Base-by-base conservation (phyloP, 352 stramenopile species). In the Globisporangium yorkense region DNA sequence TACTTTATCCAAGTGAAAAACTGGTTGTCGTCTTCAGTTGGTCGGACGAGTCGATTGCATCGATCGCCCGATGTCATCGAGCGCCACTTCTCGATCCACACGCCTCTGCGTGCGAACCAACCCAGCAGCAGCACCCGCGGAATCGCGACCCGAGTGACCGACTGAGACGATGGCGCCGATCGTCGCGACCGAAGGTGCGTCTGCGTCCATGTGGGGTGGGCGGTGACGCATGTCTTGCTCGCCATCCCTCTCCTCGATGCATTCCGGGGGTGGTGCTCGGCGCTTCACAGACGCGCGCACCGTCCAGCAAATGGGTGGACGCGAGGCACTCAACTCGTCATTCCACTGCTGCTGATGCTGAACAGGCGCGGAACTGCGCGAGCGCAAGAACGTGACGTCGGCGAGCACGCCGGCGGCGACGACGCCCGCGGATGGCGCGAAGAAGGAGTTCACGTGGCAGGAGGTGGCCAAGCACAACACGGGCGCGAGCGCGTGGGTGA, bases 381-480 rank as follows among this genome's bases (percentile, higher is more conserved):
- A 85, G 66, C 83, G 83, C 67, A 87, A 89, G 13, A 31, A 52
- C 13, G 57, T 27, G 49, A 1, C 52, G 12, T 10, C 12, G 37
- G 37, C 37, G 10, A 31, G 57, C 18, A 60, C 24, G 49, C 2
- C 52, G 16, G 48, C 29, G 8, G 41, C 27, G 27, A 54, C 49
- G 2, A 47, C 56, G 4, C 46, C 71, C 21, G 41, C 39, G 39
- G 68, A 65, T 49, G 20, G 43, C 43, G 66, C 57, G 51, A 55
- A 62, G 33, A 56, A 49, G 62, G 74, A 77, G 55, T 97, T 89
- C 72, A 98, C 93, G 59, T 98, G 91, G 92, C 76, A 92, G 57
- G 92, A 99, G 51, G 92, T 99, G 49, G 89, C 96, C 57, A 84
- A 96, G 78, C 96, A 99, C 71, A 92, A 96, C 72, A 97, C 92